Evolutionary conservation across 805 yeast genomes (phyloP).

Genomic region (Wickerhamomyces rabaulensis): DNA sequence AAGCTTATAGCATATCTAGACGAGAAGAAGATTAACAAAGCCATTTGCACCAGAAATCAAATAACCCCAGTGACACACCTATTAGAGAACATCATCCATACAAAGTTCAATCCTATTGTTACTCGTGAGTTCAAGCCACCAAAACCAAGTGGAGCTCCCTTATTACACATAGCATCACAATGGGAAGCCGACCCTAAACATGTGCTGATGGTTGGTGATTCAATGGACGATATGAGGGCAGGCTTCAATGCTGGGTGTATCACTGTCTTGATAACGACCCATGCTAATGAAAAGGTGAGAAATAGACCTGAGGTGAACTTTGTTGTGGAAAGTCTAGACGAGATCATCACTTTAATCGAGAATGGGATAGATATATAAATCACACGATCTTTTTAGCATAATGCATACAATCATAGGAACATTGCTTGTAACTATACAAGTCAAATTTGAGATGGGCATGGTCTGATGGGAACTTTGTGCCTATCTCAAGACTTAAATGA

Average conservation of each 20-base stretch:
- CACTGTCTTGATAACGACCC: slow-evolving; percentile 48
- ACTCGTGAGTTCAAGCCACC: slow-evolving; percentile 66
- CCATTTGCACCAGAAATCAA: slow-evolving; percentile 61
- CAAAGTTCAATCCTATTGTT: slow-evolving; percentile 44
- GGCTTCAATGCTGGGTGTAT: slow-evolving; percentile 61
- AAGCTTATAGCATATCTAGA: slow-evolving; percentile 12
- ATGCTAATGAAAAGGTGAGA: slow-evolving; percentile 42
- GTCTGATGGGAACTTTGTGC: too few relatives aligned
- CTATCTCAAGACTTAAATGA: too few relatives aligned
- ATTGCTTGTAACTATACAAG: too few relatives aligned
- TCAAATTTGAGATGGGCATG: too few relatives aligned
- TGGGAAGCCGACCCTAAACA: slow-evolving; percentile 44
- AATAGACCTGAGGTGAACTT: slow-evolving; percentile 26
- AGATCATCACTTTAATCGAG: slow-evolving; percentile 31
- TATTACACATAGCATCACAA: slow-evolving; percentile 45
- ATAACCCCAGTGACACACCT: slow-evolving; percentile 50
- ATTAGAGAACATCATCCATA: slow-evolving; percentile 35
- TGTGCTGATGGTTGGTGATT: slow-evolving; percentile 70
- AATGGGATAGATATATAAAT: slow-evolving; percentile 25
- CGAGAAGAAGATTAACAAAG: slow-evolving; percentile 31
- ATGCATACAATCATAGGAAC: too few relatives aligned
- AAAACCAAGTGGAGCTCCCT: slow-evolving; percentile 63
- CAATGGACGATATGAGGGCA: slow-evolving; percentile 61
- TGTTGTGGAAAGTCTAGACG: slow-evolving; percentile 26
- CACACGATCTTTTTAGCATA: too few relatives aligned